phyloP scores from a whole-genome alignment of 768 basidiomycete species.

The Lactarius sanguifluus region DNA sequence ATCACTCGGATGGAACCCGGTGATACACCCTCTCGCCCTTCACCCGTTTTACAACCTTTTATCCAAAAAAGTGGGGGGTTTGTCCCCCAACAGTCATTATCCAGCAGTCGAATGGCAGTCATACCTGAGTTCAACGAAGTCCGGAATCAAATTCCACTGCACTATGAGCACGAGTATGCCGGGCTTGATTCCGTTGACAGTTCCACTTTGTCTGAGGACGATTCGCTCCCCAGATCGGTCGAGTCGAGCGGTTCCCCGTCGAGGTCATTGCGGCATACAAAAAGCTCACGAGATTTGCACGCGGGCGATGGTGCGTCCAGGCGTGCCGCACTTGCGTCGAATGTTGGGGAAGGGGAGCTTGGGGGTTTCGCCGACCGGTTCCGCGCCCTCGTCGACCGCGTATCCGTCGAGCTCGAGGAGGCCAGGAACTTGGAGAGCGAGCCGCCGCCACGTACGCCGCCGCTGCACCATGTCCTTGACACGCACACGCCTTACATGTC shows the following conservation, averaged over 20 bases:
- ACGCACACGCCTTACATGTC: slow-evolving; percentile 36
- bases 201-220: slow-evolving; percentile 24
- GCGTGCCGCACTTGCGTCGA: not conserved
- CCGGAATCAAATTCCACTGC: not conserved
- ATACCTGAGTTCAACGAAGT: slow-evolving; percentile 24
- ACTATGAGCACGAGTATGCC: slow-evolving; percentile 9
- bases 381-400: slow-evolving; percentile 49
- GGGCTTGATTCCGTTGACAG: slow-evolving; percentile 9
- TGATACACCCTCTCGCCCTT: slow-evolving; percentile 11
- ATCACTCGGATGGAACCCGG: not conserved
- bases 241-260: slow-evolving; percentile 10
- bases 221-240: slow-evolving; percentile 7
- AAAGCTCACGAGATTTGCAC: slow-evolving; percentile 9
- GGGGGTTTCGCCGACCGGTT: slow-evolving; percentile 52
- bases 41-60: slow-evolving; percentile 2
- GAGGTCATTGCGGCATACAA: slow-evolving; percentile 14
- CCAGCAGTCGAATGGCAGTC: slow-evolving; percentile 16
- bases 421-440: slow-evolving; percentile 40
- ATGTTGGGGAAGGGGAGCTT: slow-evolving; percentile 38
- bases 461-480: slow-evolving; percentile 27
- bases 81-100: slow-evolving; percentile 17
- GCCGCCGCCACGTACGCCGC: slow-evolving; percentile 7
- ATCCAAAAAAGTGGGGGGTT: not conserved
- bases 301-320: slow-evolving; percentile 1
- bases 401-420: slow-evolving; percentile 54